A percentile compares a stretch with the other conserved stretches of the same genome.
Evolutionary conservation across 257 asterid species (phyloP).

Genomic region (Salvia rosmarinus): DNA sequence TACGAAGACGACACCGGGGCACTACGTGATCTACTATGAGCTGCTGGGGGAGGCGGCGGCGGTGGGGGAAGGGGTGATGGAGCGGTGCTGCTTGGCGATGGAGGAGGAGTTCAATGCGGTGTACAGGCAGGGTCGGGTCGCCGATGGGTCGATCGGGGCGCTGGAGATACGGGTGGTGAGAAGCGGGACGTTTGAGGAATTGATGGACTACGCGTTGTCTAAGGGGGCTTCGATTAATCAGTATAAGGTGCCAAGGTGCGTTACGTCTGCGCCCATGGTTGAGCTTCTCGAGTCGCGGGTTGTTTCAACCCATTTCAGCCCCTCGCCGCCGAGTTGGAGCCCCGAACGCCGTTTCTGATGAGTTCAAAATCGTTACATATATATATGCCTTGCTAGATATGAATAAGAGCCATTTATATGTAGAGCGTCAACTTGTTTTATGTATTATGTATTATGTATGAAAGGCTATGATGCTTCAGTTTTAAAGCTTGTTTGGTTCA

Average conservation of each 20-base stretch:
- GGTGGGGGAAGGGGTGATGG: slow-evolving; percentile 21
- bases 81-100: slow-evolving; percentile 42
- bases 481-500: too few relatives aligned
- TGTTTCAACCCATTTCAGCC: slow-evolving; percentile 72
- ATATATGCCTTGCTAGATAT: too few relatives aligned
- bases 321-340: slow-evolving; percentile 69
- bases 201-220: slow-evolving; percentile 43
- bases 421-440: too few relatives aligned
- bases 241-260: slow-evolving; percentile 64
- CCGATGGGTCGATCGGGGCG: slow-evolving; percentile 38
- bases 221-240: slow-evolving; percentile 44
- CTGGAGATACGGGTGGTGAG: slow-evolving; percentile 44
- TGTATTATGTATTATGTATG: too few relatives aligned
- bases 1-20: slow-evolving; percentile 32
- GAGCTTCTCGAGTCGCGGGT: slow-evolving; percentile 79
- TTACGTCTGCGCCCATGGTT: slow-evolving; percentile 66
- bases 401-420: too few relatives aligned
- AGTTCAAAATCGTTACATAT: too few relatives aligned
- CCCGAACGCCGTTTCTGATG: slow-evolving; percentile 50
- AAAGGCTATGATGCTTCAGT: too few relatives aligned
- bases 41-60: slow-evolving; percentile 25
- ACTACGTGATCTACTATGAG: slow-evolving; percentile 47
- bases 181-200: slow-evolving; percentile 45
- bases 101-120: slow-evolving; percentile 41
- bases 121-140: slow-evolving; percentile 34